These are phyloP conservation scores for Thraustotheca clavata DNA, from an alignment of 352 stramenopile species.

Conservation along the genomic window DNA sequence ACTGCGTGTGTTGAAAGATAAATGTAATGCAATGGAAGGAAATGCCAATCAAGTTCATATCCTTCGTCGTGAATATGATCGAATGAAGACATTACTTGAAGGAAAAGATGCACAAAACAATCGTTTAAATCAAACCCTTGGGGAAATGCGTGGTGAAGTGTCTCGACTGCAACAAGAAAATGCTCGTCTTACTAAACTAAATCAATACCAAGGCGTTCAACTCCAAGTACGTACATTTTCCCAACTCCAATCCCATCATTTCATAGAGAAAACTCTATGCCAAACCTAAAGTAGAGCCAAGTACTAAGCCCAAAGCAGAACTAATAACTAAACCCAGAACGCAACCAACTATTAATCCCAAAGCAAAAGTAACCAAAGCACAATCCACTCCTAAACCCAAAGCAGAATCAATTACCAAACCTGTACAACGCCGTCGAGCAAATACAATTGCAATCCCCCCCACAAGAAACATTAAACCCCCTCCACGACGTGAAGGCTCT, in stretches of 20 bases:
- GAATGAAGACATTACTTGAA: not conserved
- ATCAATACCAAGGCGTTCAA: not conserved
- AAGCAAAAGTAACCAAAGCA: too few species aligned
- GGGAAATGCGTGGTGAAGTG: not conserved
- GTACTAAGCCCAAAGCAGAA: too few species aligned
- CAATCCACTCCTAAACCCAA: too few species aligned
- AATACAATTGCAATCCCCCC: not conserved
- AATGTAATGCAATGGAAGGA: not conserved
- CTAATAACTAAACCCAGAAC: too few species aligned
- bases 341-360: too few species aligned
- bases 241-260: too few species aligned
- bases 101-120: not conserved
- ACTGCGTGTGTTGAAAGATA: constrained; percentile 6
- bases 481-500: not conserved
- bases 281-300: too few species aligned
- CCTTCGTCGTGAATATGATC: constrained; percentile 3
- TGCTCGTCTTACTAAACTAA: not conserved
- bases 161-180: not conserved
- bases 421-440: not conserved
- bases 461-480: not conserved
- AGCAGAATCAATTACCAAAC: too few species aligned
- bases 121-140: not conserved
- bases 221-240: not conserved
- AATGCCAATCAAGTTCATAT: not conserved
- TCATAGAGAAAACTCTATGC: too few species aligned